Conservation (phyloP, 1,139 yeast genomes). For the Komagataea norvegica region DNA sequence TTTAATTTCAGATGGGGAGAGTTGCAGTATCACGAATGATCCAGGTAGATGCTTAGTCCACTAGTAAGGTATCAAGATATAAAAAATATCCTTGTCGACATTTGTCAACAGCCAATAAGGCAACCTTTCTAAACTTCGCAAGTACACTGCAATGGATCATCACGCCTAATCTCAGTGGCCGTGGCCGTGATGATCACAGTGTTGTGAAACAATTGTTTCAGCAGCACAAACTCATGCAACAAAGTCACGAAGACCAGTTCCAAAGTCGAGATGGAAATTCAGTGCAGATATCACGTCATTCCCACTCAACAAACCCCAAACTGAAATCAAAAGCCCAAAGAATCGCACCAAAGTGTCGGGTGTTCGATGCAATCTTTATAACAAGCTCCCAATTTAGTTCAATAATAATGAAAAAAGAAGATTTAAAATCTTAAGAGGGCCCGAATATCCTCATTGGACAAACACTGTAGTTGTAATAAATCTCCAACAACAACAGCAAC, state of each 20-base stretch:
- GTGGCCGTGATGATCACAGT: too few relatives aligned
- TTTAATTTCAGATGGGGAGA: conserved; percentile 9
- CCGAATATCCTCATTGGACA: conserved; percentile 40
- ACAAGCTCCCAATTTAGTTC: conserved; percentile 28
- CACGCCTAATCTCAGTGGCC: too few relatives aligned
- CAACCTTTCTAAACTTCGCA: too few relatives aligned
- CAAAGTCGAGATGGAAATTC: neutral
- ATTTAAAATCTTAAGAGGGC: conserved; percentile 43
- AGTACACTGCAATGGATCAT: too few relatives aligned
- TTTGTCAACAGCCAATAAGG: too few relatives aligned
- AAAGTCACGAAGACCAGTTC: neutral
- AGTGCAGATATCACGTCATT: neutral
- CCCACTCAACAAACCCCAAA: conserved; percentile 6
- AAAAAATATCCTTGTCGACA: too few relatives aligned
- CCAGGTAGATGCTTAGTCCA: too few relatives aligned
- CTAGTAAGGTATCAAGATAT: too few relatives aligned
- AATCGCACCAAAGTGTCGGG: conserved; percentile 69
- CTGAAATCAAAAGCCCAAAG: conserved; percentile 9
- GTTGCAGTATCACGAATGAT: too few relatives aligned
- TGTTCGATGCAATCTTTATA: conserved; percentile 51
- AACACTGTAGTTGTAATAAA: too few relatives aligned
- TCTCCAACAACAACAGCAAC: too few relatives aligned
- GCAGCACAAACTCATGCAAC: conserved; percentile 4
- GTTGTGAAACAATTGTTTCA: too few relatives aligned
- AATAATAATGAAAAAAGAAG: conserved; percentile 2